phyloP scores from a whole-genome alignment of 441 rosid species.

The Syzygium syzygioides region DNA sequence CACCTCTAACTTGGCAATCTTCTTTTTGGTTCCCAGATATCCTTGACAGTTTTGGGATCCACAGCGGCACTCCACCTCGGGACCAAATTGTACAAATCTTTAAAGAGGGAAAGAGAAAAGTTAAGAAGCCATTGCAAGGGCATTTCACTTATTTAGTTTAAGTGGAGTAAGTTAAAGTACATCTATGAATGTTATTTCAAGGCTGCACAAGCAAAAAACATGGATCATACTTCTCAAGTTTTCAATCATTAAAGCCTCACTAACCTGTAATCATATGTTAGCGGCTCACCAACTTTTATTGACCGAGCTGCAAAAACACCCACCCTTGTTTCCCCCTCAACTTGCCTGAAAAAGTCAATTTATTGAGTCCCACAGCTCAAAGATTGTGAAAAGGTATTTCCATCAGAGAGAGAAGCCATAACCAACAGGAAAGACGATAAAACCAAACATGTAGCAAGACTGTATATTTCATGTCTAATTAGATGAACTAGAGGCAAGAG shows the following conservation, averaged over 20 bases:
- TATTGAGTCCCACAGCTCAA: not conserved
- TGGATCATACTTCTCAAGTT: not conserved
- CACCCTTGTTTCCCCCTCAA: conserved; percentile 84
- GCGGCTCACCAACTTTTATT: conserved; percentile 71
- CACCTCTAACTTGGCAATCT: conserved; percentile 39
- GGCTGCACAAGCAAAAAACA: not conserved
- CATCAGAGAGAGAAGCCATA: not conserved
- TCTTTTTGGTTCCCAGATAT: conserved; percentile 66
- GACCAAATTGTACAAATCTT: conserved; percentile 93
- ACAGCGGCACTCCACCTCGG: conserved; percentile 78
- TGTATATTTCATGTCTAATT: not conserved
- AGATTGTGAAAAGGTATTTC: not conserved
- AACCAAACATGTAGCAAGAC: not conserved
- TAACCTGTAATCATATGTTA: conserved; percentile 95
- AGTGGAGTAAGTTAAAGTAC: not conserved
- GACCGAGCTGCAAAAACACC: conserved; percentile 91
- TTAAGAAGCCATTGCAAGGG: not conserved
- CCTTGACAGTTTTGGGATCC: conserved; percentile 79
- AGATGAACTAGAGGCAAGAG: not conserved
- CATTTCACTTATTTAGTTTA: not conserved
- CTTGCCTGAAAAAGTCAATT: conserved; percentile 54
- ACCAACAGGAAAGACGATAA: not conserved
- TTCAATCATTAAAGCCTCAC: not conserved
- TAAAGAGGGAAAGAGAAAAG: conserved; percentile 4
- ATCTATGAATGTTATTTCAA: not conserved